Evolutionary conservation across 331 rosid genomes (phyloP), one percentile per base, ranked within the genome.

Genomic region (Erythrophleum ivorense): DNA sequence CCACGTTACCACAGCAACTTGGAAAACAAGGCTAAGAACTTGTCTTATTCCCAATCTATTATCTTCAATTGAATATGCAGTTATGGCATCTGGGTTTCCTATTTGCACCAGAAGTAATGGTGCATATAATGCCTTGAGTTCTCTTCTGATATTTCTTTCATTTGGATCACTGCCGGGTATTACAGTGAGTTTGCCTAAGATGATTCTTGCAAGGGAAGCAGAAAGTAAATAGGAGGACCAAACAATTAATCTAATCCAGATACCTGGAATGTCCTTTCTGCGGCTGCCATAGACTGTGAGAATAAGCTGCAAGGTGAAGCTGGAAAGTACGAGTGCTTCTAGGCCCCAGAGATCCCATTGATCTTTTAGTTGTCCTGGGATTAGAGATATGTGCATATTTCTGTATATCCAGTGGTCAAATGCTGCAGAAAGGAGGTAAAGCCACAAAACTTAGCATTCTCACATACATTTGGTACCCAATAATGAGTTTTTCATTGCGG

Each of bases 31-130:
- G 76, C 76, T 53, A 58, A 85, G 85, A 9, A 87, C 49, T 45
- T 91, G 94, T 80, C 97, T 84, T 62, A 87, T 36, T 41, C 94
- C 97, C 43, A 91, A 71, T 54, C 85, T 85, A 9, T 84, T 85
- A 16, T 91, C 94, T 84, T 88, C 97, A 53, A 91, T 88, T 34
- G 94, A 90, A 84, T 88, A 91, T 31, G 97, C 94, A 7, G 97
- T 91, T 83, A 90, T 88, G 77, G 86, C 72, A 71, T 91, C 94
- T 11, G 94, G 92, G 63, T 85, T 88, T 60, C 97, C 97, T 57
- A 88, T 84, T 76, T 91, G 94, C 66, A 88, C 88, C 21, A 91
- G 84, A 67, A 91, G 87, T 36, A 91, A 79, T 18, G 97, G 97
- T 3, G 92, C 94, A 41, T 84, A 85, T 80, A 90, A 46, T 0